Evolutionary conservation across 2,329 filamentous ascomycete genomes (phyloP).

Genomic region (Lasiodiplodia hormozganensis): DNA sequence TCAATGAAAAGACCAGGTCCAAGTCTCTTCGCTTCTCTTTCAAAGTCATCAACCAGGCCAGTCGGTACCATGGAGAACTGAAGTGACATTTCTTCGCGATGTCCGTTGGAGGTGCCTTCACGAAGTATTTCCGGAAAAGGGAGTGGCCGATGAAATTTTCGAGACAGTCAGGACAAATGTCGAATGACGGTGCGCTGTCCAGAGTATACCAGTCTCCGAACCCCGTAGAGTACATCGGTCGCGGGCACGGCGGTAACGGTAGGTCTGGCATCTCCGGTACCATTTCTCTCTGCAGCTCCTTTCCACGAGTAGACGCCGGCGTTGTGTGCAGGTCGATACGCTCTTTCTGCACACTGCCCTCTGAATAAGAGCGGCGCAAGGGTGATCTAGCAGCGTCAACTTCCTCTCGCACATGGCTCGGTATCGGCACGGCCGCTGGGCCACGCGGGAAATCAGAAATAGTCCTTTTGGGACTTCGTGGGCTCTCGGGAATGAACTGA

Average conservation of each 20-base stretch:
- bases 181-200: conserved; percentile 71
- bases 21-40: conserved; percentile 73
- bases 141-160: conserved; percentile 71
- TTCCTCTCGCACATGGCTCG: conserved; percentile 18
- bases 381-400: conserved; percentile 2
- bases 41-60: conserved; percentile 81
- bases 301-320: not conserved
- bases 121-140: conserved; percentile 71
- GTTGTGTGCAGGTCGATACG: not conserved
- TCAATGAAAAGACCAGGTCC: conserved; percentile 72
- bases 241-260: conserved; percentile 71
- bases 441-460: conserved; percentile 11
- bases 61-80: conserved; percentile 79
- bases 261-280: conserved; percentile 12
- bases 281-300: not conserved
- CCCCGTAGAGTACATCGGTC: conserved; percentile 66
- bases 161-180: conserved; percentile 85
- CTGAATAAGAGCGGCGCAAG: conserved; percentile 23
- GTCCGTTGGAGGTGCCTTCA: conserved; percentile 64
- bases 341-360: conserved; percentile 10
- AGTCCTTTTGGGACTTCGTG: conserved; percentile 3
- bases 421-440: conserved; percentile 10
- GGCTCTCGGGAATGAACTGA: conserved; percentile 42
- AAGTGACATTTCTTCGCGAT: conserved; percentile 77
- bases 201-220: conserved; percentile 84